These are phyloP conservation scores for Chalciporus chontae DNA, from an alignment of 768 basidiomycete genomes.

Conservation along the genomic window DNA sequence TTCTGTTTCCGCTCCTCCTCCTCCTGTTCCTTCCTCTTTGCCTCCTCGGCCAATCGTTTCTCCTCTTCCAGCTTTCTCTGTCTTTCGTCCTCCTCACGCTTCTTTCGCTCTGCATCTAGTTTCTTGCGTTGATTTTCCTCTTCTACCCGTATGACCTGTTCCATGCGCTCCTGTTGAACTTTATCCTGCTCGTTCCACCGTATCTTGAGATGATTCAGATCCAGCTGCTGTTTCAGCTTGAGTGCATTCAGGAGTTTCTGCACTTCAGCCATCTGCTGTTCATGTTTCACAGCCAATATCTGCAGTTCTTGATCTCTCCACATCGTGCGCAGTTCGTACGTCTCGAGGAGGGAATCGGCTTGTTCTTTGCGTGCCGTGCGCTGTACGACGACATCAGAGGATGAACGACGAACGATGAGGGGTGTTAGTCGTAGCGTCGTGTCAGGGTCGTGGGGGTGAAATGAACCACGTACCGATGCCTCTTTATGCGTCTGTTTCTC, in stretches of 20 bases:
- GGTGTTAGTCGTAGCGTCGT: not conserved
- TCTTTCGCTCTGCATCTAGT: conserved; percentile 56
- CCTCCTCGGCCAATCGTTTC: conserved; percentile 41
- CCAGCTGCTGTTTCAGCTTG: conserved; percentile 41
- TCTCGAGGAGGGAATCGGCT: conserved; percentile 16
- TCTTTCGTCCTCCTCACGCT: conserved; percentile 45
- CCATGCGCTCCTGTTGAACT: conserved; percentile 54
- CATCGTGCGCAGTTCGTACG: conserved; percentile 11
- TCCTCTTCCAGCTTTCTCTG: conserved; percentile 48
- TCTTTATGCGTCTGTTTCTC: conserved; percentile 46
- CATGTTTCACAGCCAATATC: conserved; percentile 38
- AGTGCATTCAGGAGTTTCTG: conserved; percentile 42
- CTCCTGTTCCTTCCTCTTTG: conserved; percentile 39
- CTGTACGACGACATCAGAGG: conserved; percentile 19
- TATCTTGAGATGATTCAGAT: conserved; percentile 42
- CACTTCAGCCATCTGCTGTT: conserved; percentile 52
- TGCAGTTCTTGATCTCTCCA: conserved; percentile 18
- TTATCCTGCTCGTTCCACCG: conserved; percentile 45
- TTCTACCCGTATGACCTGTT: conserved; percentile 58
- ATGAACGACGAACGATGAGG: not conserved
- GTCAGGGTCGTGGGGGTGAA: too few relatives aligned
- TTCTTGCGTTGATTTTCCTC: conserved; percentile 53
- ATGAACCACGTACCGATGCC: conserved; percentile 37
- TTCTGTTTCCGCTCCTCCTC: conserved; percentile 38
- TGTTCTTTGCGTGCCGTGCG: conserved; percentile 37